A percentile compares a stretch with the other conserved stretches of the same genome.
Evolutionary conservation across 768 basidiomycete species (phyloP).

Genomic region (Boletus coccyginus): DNA sequence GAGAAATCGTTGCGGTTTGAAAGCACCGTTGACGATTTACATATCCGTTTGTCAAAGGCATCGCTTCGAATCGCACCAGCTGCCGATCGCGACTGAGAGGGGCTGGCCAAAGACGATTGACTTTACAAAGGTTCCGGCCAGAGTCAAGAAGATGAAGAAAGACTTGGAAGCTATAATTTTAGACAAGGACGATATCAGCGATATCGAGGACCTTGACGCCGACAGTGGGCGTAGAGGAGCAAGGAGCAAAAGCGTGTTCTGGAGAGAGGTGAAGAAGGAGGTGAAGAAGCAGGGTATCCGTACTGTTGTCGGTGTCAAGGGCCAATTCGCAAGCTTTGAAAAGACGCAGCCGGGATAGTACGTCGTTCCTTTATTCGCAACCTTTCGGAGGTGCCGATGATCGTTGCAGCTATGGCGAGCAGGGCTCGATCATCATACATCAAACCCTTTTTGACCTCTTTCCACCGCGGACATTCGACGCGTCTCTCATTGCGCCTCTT

Average conservation of each 20-base stretch:
- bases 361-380: slow-evolving; percentile 31
- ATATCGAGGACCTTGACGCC: slow-evolving; percentile 14
- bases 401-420: slow-evolving; percentile 72
- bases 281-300: slow-evolving; percentile 64
- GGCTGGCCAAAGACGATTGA: slow-evolving; percentile 80
- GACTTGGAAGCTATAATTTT: slow-evolving; percentile 50
- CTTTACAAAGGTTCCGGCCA: slow-evolving; percentile 51
- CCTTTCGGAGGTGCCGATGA: not conserved
- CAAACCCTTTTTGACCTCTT: slow-evolving; percentile 75
- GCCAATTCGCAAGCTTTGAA: slow-evolving; percentile 77
- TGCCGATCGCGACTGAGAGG: slow-evolving; percentile 65
- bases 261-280: slow-evolving; percentile 62
- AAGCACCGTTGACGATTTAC: slow-evolving; percentile 49
- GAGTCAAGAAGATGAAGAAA: slow-evolving; percentile 52
- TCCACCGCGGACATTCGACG: slow-evolving; percentile 56
- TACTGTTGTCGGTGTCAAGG: slow-evolving; percentile 62
- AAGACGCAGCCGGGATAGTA: slow-evolving; percentile 90
- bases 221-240: slow-evolving; percentile 16
- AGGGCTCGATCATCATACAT: slow-evolving; percentile 77
- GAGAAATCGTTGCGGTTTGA: slow-evolving; percentile 64
- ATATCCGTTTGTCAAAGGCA: slow-evolving; percentile 75
- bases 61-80: slow-evolving; percentile 67
- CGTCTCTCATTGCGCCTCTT: slow-evolving; percentile 58
- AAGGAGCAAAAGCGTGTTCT: slow-evolving; percentile 56
- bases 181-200: slow-evolving; percentile 35